Base-by-base conservation (phyloP, 2,329 filamentous ascomycete genomes). In the Hypocreales sp. region DNA sequence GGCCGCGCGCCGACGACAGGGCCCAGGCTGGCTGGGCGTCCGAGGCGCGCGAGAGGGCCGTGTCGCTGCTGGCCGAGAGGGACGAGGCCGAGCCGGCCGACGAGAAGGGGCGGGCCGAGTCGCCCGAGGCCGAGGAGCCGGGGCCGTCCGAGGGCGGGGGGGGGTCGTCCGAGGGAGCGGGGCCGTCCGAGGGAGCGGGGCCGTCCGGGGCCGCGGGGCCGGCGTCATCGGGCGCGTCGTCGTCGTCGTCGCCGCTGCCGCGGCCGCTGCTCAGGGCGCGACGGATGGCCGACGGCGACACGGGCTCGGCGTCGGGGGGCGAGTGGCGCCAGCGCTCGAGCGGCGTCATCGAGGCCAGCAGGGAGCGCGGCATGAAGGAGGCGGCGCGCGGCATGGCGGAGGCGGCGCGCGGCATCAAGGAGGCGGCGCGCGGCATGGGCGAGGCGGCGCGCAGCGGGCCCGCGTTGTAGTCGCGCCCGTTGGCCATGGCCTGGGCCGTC, bases 371-470 rank as follows among this genome's bases (percentile, higher is more conserved):
- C 48, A 62, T 55, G 1, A 58, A 59, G 3, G 60, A 62, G 3
- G 56, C 58, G 1, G 50, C 45, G 8, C 44, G 45, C 34, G 48
- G 50, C 16, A 46, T 34, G 4, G 31, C 39, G 13, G 35, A 35
- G n/a, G n/a, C n/a, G n/a, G n/a, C 59, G 40, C 64, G 45, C 0
- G 61, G 61, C 2, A 56, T 59, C 51, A 62, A 47, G 23, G 41
- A 42, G 4, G 46, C 36, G n/a, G n/a, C n/a, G n/a, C n/a, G 46
- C 2, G 58, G 50, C 48, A 62, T 55, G 1, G 60, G 60, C 4
- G 60, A 63, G 3, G 56, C 58, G 1, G 49, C 45, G 8, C 44
- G 45, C 34, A 48, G 50, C 15, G 47, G 4, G 31, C 39, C n/a
- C 34, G 35, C n/a, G n/a, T n/a, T n/a, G n/a, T n/a, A n/a, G n/a